Evolutionary conservation across 2,329 filamentous ascomycete genomes (phyloP).

Genomic region (Epichloe gansuensis): DNA sequence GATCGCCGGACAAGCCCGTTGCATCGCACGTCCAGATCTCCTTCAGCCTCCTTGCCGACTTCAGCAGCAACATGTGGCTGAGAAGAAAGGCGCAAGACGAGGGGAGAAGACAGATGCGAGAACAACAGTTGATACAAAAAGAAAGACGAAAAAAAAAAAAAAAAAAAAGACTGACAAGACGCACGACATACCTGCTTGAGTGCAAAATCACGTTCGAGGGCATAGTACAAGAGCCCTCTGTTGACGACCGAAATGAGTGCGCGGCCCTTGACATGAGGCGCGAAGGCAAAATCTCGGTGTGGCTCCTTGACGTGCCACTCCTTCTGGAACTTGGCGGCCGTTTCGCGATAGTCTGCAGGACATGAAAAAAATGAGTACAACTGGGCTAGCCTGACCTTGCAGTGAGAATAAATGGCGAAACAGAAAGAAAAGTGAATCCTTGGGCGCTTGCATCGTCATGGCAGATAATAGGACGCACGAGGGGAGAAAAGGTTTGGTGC

Average conservation of each 20-base stretch:
- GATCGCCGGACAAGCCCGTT: no score
- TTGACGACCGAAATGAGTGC: constrained; percentile 52
- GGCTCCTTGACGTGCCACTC: constrained; percentile 54
- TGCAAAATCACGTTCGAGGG: constrained; percentile 43
- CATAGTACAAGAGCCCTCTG: constrained; percentile 49
- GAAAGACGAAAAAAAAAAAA: constrained; percentile 7
- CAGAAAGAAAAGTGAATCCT: neutral
- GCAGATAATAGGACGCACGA: neutral
- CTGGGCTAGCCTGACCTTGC: neutral
- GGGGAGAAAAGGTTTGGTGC: constrained; percentile 8
- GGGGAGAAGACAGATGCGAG: constrained; percentile 1
- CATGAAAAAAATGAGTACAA: neutral
- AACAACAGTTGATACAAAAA: neutral
- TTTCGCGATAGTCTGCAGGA: constrained; percentile 51
- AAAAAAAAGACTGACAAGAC: constrained; percentile 7
- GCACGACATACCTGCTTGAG: constrained; percentile 32
- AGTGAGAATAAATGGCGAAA: neutral
- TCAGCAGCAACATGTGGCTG: neutral
- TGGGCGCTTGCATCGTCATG: neutral
- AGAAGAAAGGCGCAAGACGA: neutral
- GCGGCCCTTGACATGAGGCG: constrained; percentile 52
- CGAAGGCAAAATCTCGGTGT: constrained; percentile 51
- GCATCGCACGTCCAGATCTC: no score
- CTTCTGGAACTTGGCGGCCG: constrained; percentile 55
- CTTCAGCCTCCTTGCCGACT: neutral